These are phyloP conservation scores for Fusarium clavum DNA, from an alignment of 2,329 filamentous ascomycete species.

Conservation along the genomic window DNA sequence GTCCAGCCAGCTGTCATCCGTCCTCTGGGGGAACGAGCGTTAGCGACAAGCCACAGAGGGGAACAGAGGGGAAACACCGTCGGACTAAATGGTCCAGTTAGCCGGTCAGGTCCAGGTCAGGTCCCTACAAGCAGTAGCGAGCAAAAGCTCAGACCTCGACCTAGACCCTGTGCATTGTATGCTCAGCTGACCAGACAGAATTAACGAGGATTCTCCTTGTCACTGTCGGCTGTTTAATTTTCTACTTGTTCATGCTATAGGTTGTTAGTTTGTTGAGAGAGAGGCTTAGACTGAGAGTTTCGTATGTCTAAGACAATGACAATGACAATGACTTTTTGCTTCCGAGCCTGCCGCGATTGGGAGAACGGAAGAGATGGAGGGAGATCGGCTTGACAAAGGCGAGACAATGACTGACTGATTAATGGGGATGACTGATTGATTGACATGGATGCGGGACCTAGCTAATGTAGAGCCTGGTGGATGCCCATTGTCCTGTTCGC, in stretches of 20 bases:
- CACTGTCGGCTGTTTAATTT: neutral
- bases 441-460: constrained; percentile 22
- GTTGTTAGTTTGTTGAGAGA: neutral
- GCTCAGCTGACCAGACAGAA: constrained; percentile 33
- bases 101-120: neutral
- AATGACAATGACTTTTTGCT: constrained; percentile 11
- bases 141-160: neutral
- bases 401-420: neutral
- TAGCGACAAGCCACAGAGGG: constrained; percentile 6
- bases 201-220: constrained; percentile 24
- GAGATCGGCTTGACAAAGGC: constrained; percentile 20
- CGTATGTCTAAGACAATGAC: constrained; percentile 1
- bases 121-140: constrained; percentile 39
- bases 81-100: constrained; percentile 12
- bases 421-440: constrained; percentile 8
- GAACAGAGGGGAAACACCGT: neutral
- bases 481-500: neutral
- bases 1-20: constrained; percentile 25
- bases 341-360: constrained; percentile 35
- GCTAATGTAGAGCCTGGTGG: neutral
- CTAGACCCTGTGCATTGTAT: neutral
- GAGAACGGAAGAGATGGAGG: constrained; percentile 13
- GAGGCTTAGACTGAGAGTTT: constrained; percentile 7
- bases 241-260: constrained; percentile 10
- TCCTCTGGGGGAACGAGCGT: neutral